Evolutionary conservation across 2,329 filamentous ascomycete genomes (phyloP).

Genomic region (Penicillium sp.): DNA sequence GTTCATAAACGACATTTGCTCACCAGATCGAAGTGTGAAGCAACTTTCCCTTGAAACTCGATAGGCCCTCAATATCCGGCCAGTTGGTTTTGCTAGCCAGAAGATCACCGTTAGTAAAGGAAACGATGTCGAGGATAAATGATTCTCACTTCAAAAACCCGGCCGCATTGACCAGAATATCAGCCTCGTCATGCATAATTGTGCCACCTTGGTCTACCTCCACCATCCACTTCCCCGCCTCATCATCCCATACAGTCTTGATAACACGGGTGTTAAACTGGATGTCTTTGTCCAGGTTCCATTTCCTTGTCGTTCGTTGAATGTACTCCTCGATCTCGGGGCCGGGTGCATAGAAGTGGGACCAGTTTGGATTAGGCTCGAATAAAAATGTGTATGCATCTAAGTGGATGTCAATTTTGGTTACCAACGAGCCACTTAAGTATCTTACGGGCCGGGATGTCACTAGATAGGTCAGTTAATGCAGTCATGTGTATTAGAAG

Average conservation of each 20-base stretch:
- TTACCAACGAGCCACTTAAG: conserved; percentile 8
- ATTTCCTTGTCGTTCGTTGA: conserved; percentile 39
- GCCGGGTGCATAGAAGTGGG: conserved; percentile 42
- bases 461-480: conserved; percentile 10
- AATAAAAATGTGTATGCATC: conserved; percentile 42
- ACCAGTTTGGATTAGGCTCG: conserved; percentile 47
- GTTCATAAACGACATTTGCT: not conserved
- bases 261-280: conserved; percentile 41
- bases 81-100: conserved; percentile 18
- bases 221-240: conserved; percentile 37
- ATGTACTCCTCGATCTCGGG: conserved; percentile 47
- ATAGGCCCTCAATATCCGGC: conserved; percentile 31
- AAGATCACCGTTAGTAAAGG: not conserved
- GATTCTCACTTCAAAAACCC: conserved; percentile 21
- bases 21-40: conserved; percentile 35
- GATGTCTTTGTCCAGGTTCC: conserved; percentile 41
- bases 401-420: not conserved
- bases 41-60: conserved; percentile 31
- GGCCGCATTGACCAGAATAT: conserved; percentile 40
- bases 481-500: not conserved
- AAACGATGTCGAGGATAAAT: not conserved
- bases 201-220: conserved; percentile 30
- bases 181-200: conserved; percentile 30
- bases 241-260: conserved; percentile 42
- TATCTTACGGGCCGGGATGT: conserved; percentile 31